Conservation (phyloP, 768 basidiomycete species). For the Mycena leptocephala region DNA sequence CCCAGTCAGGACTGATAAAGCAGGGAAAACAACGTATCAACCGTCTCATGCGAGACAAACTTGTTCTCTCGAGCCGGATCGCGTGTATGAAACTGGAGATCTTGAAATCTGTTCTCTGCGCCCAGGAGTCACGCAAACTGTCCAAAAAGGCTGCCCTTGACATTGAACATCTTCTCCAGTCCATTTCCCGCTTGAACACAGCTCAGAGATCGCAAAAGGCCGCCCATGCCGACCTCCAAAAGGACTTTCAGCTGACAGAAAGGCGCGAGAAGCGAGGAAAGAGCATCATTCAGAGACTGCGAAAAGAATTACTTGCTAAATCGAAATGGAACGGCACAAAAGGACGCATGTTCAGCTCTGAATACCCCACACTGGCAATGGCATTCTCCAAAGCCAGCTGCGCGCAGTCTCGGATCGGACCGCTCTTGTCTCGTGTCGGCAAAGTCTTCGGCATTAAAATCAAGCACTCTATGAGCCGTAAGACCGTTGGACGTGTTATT, state of each 20-base stretch:
- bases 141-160: neutral
- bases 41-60: neutral
- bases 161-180: neutral
- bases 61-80: neutral
- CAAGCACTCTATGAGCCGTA: neutral
- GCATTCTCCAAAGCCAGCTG: neutral
- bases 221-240: neutral
- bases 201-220: neutral
- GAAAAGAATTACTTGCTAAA: neutral
- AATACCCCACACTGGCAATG: neutral
- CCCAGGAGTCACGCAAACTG: neutral
- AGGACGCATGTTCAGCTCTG: neutral
- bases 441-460: constrained; percentile 14
- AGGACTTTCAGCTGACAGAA: neutral
- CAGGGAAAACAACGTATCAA: neutral
- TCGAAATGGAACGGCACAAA: neutral
- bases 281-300: neutral
- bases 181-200: neutral
- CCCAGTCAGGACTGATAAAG: neutral
- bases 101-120: neutral
- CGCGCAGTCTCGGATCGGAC: neutral
- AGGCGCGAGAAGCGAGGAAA: neutral
- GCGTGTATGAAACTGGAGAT: neutral
- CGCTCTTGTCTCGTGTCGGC: neutral
- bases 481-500: constrained; percentile 17